Conservation (phyloP, 441 rosid genomes). For the Erysimum pusillum region DNA sequence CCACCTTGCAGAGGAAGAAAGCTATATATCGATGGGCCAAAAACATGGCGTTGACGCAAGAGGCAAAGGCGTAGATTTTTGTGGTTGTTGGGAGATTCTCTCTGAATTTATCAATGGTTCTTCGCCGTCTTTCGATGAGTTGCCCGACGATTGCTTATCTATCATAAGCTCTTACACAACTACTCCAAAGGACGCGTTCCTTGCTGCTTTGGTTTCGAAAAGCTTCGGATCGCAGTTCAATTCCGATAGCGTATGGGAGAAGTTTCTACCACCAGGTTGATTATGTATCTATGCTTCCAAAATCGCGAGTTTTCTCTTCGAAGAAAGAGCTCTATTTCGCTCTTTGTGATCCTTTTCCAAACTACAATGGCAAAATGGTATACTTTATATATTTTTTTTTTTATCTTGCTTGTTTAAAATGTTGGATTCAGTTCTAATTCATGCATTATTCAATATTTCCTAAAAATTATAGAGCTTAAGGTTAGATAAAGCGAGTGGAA, state of each 20-base stretch:
- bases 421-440: background rate
- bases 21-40: background rate
- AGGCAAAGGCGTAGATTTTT: background rate
- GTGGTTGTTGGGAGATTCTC: no score
- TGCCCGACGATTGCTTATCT: slow-evolving; percentile 55
- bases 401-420: background rate
- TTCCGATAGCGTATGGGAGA: slow-evolving; percentile 70
- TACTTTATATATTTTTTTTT: background rate
- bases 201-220: slow-evolving; percentile 53
- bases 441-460: background rate
- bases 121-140: background rate
- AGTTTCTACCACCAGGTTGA: slow-evolving; percentile 63
- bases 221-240: slow-evolving; percentile 50
- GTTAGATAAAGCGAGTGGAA: slow-evolving; percentile 47
- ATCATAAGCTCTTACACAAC: slow-evolving; percentile 44
- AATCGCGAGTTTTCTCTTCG: slow-evolving; percentile 19
- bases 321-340: slow-evolving; percentile 45
- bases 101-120: background rate
- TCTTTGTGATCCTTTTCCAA: slow-evolving; percentile 35
- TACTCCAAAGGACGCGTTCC: slow-evolving; percentile 52
- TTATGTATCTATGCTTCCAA: slow-evolving; percentile 42
- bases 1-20: background rate
- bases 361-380: slow-evolving; percentile 44
- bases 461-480: slow-evolving; percentile 53
- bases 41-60: background rate